Evolutionary conservation across 129 eudicot species (phyloP).

Genomic region (Ambrosia artemisiifolia): DNA sequence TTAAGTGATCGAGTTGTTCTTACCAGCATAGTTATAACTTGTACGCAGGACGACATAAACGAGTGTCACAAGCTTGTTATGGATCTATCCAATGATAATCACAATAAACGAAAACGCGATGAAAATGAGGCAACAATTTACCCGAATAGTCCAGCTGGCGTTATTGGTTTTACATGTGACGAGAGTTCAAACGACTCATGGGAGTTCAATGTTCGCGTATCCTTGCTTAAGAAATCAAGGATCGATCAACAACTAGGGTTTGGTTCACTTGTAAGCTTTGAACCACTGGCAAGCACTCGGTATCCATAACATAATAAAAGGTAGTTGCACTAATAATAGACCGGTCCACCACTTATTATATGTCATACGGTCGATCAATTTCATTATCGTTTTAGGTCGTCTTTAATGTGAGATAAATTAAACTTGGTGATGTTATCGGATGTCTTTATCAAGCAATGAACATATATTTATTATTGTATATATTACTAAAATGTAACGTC

Average conservation of each 20-base stretch:
- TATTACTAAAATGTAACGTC: too few species aligned
- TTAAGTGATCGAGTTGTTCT: background rate
- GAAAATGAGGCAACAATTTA: conserved; percentile 1
- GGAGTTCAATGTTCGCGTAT: conserved; percentile 5
- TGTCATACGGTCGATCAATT: conserved; percentile 14
- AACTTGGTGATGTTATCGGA: conserved; percentile 4
- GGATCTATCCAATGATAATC: conserved; percentile 16
- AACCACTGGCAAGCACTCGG: conserved; percentile 8
- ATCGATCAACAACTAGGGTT: conserved; percentile 21
- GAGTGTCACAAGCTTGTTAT: conserved; percentile 50
- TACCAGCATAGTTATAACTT: background rate
- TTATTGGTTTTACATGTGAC: conserved; percentile 47
- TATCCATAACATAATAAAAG: conserved; percentile 1
- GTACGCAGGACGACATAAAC: conserved; percentile 43
- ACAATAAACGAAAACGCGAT: conserved; percentile 27
- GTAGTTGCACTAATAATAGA: background rate
- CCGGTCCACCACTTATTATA: conserved; percentile 10
- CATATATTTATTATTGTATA: conserved; percentile 7
- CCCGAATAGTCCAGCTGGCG: conserved; percentile 51
- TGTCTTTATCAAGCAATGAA: conserved; percentile 26
- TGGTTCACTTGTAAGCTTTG: conserved; percentile 22
- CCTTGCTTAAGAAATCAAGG: conserved; percentile 23
- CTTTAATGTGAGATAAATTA: conserved; percentile 23
- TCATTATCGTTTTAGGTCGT: conserved; percentile 15
- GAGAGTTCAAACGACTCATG: conserved; percentile 40